A percentile compares a stretch with the other conserved stretches of the same genome.
These are phyloP conservation scores for Hypoxylon perforatum DNA, from an alignment of 495 filamentous ascomycete species.

Conservation along the genomic window DNA sequence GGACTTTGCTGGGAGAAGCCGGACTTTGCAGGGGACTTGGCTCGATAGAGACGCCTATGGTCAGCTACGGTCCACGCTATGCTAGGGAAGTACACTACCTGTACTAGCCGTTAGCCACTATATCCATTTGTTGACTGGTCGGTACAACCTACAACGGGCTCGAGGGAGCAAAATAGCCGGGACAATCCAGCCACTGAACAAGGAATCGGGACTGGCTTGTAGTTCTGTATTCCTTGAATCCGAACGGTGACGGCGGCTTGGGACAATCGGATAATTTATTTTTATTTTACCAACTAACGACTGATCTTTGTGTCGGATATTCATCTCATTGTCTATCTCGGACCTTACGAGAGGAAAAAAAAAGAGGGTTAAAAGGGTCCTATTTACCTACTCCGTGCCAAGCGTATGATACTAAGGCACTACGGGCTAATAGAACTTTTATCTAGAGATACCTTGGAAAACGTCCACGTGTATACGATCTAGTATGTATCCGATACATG, in stretches of 20 bases:
- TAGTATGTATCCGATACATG: no score
- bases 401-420: no score
- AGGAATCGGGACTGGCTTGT: conserved; percentile 19
- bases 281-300: background rate
- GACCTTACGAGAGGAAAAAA: background rate
- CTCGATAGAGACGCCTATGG: conserved; percentile 11
- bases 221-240: conserved; percentile 2
- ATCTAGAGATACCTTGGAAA: no score
- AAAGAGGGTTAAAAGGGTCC: conserved; percentile 1
- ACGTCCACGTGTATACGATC: no score
- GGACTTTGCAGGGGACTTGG: background rate
- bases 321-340: conserved; percentile 10
- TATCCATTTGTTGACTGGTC: conserved; percentile 32
- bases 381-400: conserved; percentile 20
- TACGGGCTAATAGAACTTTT: no score
- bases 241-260: conserved; percentile 1
- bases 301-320: conserved; percentile 2
- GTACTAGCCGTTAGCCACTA: conserved; percentile 36
- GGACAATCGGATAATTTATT: background rate
- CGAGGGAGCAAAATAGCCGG: conserved; percentile 39
- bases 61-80: no score
- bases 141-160: conserved; percentile 20
- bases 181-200: conserved; percentile 29
- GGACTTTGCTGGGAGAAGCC: background rate
- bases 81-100: no score